Base-by-base conservation (phyloP, 2,329 filamentous ascomycete genomes). In the Basipetospora sp. region DNA sequence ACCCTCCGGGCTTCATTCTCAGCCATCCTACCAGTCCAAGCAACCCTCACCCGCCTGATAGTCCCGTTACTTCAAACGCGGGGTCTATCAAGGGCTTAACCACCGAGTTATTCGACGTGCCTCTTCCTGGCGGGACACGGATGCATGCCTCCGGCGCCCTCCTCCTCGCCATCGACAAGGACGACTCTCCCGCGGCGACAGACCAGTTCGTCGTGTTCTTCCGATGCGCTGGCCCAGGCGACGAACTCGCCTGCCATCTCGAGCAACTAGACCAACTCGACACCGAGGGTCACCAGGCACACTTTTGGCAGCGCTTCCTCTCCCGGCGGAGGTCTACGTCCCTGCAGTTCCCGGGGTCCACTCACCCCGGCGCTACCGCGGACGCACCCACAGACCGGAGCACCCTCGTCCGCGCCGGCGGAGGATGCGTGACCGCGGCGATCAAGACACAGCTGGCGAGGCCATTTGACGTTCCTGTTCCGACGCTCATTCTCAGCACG, bases 31-130 rank as follows among this genome's bases (percentile, higher is more conserved):
- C 22, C n/a, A 8, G 9, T 31, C 9, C 29, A n/a, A 14, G 16
- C n/a, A 8, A 31, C n/a, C n/a, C n/a, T n/a, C n/a, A n/a, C n/a
- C n/a, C n/a, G n/a, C 3, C 8, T n/a, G 29, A 6, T 8, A 31
- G 29, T n/a, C 9, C 8, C 29, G 20, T 36, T 11, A 11, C 11
- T 6, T 25, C 22, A 11, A 6, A 6, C 22, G 22, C 22, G 22
- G 42, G 43, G 5, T 36, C 32, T 4, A 19, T 45, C 11, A 29
- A 33, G 10, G 33, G 41, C n/a, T 25, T 42, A n/a, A 30, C 42
- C 3, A 20, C 22, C 10, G 18, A 28, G n/a, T 18, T 29, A 11
- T 37, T 37, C 39, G 13, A 22, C 8, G 34, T 41, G n/a, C 19
- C 28, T 2, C n/a, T 28, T 19, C 25, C 28, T 5, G 20, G 27